Base-by-base conservation (phyloP, 768 basidiomycete genomes). In the Boletus reticuloceps region DNA sequence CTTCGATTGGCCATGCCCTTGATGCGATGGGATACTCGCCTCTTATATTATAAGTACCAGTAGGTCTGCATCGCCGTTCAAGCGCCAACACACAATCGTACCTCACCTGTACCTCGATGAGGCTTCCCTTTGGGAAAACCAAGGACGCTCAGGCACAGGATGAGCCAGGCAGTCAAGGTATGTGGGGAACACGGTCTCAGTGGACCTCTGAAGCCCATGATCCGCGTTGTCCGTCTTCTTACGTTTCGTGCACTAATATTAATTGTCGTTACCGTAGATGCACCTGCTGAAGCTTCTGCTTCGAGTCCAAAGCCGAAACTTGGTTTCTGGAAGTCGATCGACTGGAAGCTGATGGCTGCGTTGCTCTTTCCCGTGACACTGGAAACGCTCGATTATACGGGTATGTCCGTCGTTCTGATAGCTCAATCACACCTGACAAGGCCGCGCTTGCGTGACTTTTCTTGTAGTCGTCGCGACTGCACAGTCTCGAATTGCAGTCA, bases 391-490 rank as follows among this genome's bases (percentile, higher is more conserved):
- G 69, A 70, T 44, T 70, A 70, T 49, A 71, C 70, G 4, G 60
- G 68, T 61, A 42, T 20, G 52, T 51, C 20, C 5, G n/a, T 40
- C 13, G 9, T 34, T 36, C 22, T 9, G 14, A n/a, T 20, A n/a
- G 3, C 8, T 31, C 2, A 7, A 38, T 14, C 34, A 16, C 19
- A 3, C 3, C 20, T 39, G 34, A n/a, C 19, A 5, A n/a, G 12
- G 27, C 16, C 1, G 20, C 2, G n/a, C 13, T 7, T 19, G n/a
- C 20, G 20, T 27, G 5, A 50, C 29, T 29, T 29, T 29, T 29
- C 9, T 37, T 44, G 47, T 51, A 77, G 80, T 81, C 2, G 78
- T 82, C 31, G 80, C 81, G 5, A 82, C 79, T 14, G 78, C 81
- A 4, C 80, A 82, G 53, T 66, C 76, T 31, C 75, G 74, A 36